Conservation (phyloP, 139 green algal species). For the Chlamydomonas applanata region DNA sequence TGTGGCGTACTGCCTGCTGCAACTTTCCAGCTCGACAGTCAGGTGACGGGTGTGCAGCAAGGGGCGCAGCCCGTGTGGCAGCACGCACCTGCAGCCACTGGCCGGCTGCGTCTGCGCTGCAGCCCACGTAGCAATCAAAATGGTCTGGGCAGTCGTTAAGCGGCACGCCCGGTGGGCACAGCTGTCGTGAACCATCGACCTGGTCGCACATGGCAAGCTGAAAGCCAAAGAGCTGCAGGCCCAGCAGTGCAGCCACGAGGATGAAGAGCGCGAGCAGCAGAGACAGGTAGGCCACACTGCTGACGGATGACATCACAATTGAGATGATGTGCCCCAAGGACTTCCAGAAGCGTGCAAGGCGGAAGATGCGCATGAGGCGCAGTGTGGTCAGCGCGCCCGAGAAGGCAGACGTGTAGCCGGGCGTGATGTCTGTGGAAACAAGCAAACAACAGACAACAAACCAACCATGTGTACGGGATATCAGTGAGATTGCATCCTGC, state of each 20-base stretch:
- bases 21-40: too few species aligned
- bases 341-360: slow-evolving; percentile 28
- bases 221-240: slow-evolving; percentile 36
- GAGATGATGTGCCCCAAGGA: slow-evolving; percentile 14
- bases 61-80: too few species aligned
- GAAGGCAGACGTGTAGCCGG: neutral
- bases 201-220: slow-evolving; percentile 13
- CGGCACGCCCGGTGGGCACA: slow-evolving; percentile 20
- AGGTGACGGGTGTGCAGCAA: too few species aligned
- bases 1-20: too few species aligned
- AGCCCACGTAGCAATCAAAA: slow-evolving; percentile 29
- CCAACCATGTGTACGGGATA: too few species aligned
- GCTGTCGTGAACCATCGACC: neutral
- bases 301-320: neutral
- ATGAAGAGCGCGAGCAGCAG: slow-evolving; percentile 33
- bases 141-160: slow-evolving; percentile 8
- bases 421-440: neutral
- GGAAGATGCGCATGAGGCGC: slow-evolving; percentile 73
- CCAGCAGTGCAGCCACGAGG: slow-evolving; percentile 27
- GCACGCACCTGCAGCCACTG: slow-evolving; percentile 12
- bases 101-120: neutral
- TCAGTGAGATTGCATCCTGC: too few species aligned
- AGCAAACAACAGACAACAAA: too few species aligned
- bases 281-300: slow-evolving; percentile 6
- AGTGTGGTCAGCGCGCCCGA: slow-evolving; percentile 66